Conservation (phyloP, 441 rosid genomes). For the Gossypium trilobum region DNA sequence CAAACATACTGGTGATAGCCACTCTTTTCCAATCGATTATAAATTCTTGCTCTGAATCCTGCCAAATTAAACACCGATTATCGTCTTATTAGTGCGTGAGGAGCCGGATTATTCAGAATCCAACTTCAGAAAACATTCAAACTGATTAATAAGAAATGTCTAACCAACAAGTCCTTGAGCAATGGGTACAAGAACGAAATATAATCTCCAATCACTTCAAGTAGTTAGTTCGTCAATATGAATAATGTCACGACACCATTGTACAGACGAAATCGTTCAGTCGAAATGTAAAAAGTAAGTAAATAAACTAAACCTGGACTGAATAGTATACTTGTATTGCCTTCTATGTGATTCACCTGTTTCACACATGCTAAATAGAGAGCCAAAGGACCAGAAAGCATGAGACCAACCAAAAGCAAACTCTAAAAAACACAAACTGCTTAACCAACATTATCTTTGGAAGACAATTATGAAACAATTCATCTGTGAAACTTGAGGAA, state of each 20-base stretch:
- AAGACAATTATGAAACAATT: neutral
- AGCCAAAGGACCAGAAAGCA: neutral
- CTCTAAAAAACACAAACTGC: neutral
- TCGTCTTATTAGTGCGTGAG: neutral
- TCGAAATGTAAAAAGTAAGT: neutral
- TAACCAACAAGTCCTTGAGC: neutral
- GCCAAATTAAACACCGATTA: conserved; percentile 13
- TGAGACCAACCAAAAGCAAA: neutral
- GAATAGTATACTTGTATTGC: neutral
- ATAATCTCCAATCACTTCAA: neutral
- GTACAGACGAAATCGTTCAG: neutral
- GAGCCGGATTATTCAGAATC: neutral
- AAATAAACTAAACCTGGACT: neutral
- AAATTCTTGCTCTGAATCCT: conserved; percentile 51
- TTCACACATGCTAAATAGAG: neutral
- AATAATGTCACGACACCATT: neutral
- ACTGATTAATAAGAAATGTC: neutral
- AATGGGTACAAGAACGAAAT: neutral
- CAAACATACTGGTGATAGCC: conserved; percentile 72
- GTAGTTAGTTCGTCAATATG: neutral
- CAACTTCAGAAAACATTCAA: neutral
- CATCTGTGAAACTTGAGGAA: neutral
- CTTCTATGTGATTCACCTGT: neutral
- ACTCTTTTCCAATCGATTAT: conserved; percentile 77
- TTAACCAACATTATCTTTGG: neutral